A percentile compares a stretch with the other conserved stretches of the same genome.
phyloP scores from a whole-genome alignment of 2,329 filamentous ascomycete genomes.

The Scedosporium dehoogii region DNA sequence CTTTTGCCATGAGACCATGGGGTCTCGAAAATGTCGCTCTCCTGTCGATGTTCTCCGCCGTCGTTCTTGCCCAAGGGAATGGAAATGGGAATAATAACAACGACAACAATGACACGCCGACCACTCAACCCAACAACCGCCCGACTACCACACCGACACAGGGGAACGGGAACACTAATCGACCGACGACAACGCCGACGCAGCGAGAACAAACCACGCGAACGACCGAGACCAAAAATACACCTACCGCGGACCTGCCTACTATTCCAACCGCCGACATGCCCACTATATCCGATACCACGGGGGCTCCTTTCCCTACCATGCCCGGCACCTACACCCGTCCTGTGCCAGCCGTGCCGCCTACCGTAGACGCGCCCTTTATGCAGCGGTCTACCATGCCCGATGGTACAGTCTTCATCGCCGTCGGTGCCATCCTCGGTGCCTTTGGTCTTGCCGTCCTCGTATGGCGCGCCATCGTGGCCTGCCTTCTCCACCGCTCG shows the following conservation, averaged over 20 bases:
- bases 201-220: conserved; percentile 3
- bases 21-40: conserved; percentile 4
- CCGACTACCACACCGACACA: conserved; percentile 1
- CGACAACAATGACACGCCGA: not conserved
- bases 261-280: conserved; percentile 13
- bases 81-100: conserved; percentile 1
- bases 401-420: conserved; percentile 93
- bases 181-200: not conserved
- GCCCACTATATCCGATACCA: conserved; percentile 10
- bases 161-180: conserved; percentile 8
- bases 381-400: conserved; percentile 82
- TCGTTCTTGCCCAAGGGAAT: conserved; percentile 23
- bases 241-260: conserved; percentile 13
- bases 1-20: not conserved
- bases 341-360: conserved; percentile 67
- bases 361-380: conserved; percentile 75
- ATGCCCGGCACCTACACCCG: conserved; percentile 39
- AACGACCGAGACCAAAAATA: not conserved
- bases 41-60: conserved; percentile 18
- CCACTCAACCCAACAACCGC: conserved; percentile 2
- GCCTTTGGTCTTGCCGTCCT: conserved; percentile 74
- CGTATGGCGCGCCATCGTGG: conserved; percentile 78
- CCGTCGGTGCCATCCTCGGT: conserved; percentile 79
- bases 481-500: conserved; percentile 83
- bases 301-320: not conserved